phyloP scores from a whole-genome alignment of 2,329 filamentous ascomycete genomes.

The Aspergillus fumigatiaffinis region DNA sequence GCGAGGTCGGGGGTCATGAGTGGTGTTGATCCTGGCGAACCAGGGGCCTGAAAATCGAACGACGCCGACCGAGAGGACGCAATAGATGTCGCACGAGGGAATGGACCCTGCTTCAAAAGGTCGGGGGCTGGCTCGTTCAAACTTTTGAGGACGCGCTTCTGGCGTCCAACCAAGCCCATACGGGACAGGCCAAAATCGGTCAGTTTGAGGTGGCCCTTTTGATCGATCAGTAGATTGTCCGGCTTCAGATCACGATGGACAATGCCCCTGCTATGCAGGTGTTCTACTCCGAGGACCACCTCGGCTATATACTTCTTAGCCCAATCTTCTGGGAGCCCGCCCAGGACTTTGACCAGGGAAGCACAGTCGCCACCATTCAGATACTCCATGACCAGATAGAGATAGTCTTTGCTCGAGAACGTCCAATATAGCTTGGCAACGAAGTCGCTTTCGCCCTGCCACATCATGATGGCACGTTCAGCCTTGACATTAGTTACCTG shows the following conservation, averaged over 20 bases:
- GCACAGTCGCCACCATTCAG: constrained; percentile 96
- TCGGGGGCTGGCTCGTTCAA: constrained; percentile 83
- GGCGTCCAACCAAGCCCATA: constrained; percentile 93
- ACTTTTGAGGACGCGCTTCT: constrained; percentile 83
- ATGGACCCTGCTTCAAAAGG: constrained; percentile 85
- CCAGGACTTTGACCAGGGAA: constrained; percentile 89
- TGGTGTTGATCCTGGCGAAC: constrained; percentile 80
- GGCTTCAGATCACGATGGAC: constrained; percentile 97
- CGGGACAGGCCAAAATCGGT: constrained; percentile 96
- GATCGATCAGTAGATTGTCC: constrained; percentile 94
- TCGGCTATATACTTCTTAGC: constrained; percentile 96
- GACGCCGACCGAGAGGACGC: constrained; percentile 90
- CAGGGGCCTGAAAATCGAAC: constrained; percentile 76
- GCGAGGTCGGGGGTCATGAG: constrained; percentile 75
- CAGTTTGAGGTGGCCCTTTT: constrained; percentile 91
- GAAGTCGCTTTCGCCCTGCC: constrained; percentile 98
- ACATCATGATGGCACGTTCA: constrained; percentile 99
- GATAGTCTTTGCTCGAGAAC: constrained; percentile 97
- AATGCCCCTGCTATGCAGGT: constrained; percentile 89
- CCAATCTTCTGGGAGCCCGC: constrained; percentile 93
- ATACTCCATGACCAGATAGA: constrained; percentile 99
- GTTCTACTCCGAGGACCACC: constrained; percentile 93
- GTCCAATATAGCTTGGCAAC: constrained; percentile 99
- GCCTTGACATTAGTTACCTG: constrained; percentile 99
- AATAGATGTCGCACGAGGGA: constrained; percentile 78